These are phyloP conservation scores for Collybiopsis confluens DNA, from an alignment of 768 basidiomycete genomes.

Conservation along the genomic window DNA sequence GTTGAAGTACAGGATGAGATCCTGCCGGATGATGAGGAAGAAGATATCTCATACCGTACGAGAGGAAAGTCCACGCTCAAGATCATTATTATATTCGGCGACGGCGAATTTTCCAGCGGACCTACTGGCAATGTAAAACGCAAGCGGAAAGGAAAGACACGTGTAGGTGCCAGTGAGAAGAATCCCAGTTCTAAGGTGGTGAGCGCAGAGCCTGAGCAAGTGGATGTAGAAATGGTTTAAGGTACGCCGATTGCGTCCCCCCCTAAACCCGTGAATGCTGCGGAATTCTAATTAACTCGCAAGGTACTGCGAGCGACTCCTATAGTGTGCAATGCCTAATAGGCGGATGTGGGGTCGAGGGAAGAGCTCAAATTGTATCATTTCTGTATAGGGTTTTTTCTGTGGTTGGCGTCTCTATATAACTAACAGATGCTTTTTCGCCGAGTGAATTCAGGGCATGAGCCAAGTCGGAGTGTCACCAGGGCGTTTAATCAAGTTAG, in stretches of 20 bases:
- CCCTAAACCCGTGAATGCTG: too few species aligned
- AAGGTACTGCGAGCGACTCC: not conserved
- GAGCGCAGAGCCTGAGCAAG: conserved; percentile 31
- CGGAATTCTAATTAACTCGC: not conserved
- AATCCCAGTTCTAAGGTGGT: conserved; percentile 14
- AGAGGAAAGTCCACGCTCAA: conserved; percentile 69
- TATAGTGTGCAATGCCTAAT: too few species aligned
- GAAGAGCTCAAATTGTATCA: too few species aligned
- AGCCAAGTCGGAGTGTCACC: too few species aligned
- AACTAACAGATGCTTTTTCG: too few species aligned
- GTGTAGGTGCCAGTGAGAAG: not conserved
- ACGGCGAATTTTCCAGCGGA: conserved; percentile 35
- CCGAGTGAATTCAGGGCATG: too few species aligned
- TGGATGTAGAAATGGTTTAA: conserved; percentile 28
- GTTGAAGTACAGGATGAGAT: conserved; percentile 78
- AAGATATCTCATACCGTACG: conserved; percentile 60
- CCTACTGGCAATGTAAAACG: not conserved
- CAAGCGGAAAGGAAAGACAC: not conserved
- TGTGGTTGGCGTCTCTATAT: too few species aligned
- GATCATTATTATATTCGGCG: conserved; percentile 57
- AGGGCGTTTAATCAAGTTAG: too few species aligned
- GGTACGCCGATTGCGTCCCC: conserved; percentile 1
- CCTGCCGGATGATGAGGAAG: conserved; percentile 68
- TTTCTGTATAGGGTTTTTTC: too few species aligned
- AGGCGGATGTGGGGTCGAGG: not conserved